Evolutionary conservation across 164 flowering plant genomes (phyloP).

Genomic region (Aristolochia fimbriata): DNA sequence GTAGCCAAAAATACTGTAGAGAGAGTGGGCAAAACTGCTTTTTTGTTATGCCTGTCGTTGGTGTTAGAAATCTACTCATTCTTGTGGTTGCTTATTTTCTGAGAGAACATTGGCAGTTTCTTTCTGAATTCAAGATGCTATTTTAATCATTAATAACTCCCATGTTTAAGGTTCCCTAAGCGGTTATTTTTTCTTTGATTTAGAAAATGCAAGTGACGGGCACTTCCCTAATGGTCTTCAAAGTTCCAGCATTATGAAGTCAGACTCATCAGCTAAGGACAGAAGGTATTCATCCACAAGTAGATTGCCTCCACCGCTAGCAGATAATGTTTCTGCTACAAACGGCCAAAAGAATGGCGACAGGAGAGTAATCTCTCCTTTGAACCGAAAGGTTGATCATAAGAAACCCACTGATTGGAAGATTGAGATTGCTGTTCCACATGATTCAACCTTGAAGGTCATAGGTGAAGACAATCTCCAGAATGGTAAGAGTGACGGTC

Average conservation of each 20-base stretch:
- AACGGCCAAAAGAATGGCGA: constrained; percentile 30
- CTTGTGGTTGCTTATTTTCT: too few relatives aligned
- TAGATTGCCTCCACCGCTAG: constrained; percentile 32
- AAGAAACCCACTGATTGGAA: constrained; percentile 46
- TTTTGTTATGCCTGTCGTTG: too few relatives aligned
- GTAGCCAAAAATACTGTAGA: too few relatives aligned
- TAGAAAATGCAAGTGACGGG: constrained; percentile 43
- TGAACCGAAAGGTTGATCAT: constrained; percentile 31
- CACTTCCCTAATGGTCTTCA: constrained; percentile 22
- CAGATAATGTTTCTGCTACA: constrained; percentile 30
- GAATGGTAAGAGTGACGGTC: constrained; percentile 7
- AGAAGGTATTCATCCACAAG: constrained; percentile 16
- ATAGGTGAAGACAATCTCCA: constrained; percentile 19
- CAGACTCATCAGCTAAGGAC: constrained; percentile 25
- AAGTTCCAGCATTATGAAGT: constrained; percentile 14
- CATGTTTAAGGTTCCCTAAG: too few relatives aligned
- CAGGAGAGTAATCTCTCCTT: constrained; percentile 26
- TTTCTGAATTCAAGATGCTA: too few relatives aligned
- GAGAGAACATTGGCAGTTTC: too few relatives aligned
- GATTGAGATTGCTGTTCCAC: constrained; percentile 39
- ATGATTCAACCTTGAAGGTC: too few relatives aligned
- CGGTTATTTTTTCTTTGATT: not conserved
- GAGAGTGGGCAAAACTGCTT: too few relatives aligned
- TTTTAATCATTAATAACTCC: too few relatives aligned
- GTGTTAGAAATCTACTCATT: too few relatives aligned